phyloP scores from a whole-genome alignment of 371 early-diverging fungal genomes.

The Rhizomucor miehei region DNA sequence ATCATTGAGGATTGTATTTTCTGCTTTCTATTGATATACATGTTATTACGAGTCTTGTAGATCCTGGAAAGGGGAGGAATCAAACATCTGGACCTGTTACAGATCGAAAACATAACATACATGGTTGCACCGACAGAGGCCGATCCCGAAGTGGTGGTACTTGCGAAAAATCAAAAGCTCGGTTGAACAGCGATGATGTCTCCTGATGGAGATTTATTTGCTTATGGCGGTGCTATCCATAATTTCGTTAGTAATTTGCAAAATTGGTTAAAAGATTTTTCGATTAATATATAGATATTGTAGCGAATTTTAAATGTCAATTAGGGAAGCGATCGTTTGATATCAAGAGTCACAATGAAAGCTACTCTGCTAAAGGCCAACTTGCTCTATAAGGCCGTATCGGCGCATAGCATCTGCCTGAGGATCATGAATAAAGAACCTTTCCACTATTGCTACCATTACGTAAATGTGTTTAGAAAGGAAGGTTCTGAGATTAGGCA shows the following conservation, averaged over 20 bases:
- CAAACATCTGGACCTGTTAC: background rate
- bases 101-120: background rate
- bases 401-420: too few relatives aligned
- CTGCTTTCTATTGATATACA: background rate
- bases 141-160: background rate
- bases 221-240: background rate
- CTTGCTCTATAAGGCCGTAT: too few relatives aligned
- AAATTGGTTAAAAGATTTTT: background rate
- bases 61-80: background rate
- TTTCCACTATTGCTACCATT: too few relatives aligned
- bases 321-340: background rate
- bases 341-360: background rate
- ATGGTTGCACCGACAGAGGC: background rate
- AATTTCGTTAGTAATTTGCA: background rate
- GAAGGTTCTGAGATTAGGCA: too few relatives aligned
- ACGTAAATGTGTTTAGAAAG: too few relatives aligned
- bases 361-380: background rate
- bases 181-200: background rate
- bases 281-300: background rate
- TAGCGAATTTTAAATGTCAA: background rate
- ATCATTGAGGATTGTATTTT: background rate
- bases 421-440: too few relatives aligned
- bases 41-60: background rate
- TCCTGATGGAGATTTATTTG: background rate
- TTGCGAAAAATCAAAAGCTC: background rate